These are phyloP conservation scores for Vanderwaltozyma verrucispora DNA, from an alignment of 805 yeast species.

Conservation along the genomic window DNA sequence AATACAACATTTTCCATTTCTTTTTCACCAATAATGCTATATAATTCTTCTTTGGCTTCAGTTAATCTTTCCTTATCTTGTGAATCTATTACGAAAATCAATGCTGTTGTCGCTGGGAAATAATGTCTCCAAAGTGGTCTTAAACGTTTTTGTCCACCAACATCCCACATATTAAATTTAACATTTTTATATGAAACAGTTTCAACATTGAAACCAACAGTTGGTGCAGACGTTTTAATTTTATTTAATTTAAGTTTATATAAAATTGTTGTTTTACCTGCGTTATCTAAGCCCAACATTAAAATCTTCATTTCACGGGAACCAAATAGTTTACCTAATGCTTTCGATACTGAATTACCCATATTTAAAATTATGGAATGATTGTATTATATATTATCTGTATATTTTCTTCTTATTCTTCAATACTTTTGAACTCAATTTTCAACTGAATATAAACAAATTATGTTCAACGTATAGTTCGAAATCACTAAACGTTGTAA, in stretches of 20 bases:
- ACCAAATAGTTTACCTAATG: conserved; percentile 39
- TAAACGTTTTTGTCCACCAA: conserved; percentile 91
- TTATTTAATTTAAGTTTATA: conserved; percentile 75
- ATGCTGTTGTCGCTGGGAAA: conserved; percentile 85
- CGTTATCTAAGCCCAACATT: conserved; percentile 88
- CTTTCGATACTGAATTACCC: conserved; percentile 28
- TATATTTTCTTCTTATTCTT: too few species aligned
- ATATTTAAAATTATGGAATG: too few species aligned
- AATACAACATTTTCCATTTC: conserved; percentile 73
- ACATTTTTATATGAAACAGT: conserved; percentile 74
- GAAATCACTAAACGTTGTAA: too few species aligned
- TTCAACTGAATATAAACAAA: too few species aligned
- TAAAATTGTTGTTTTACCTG: conserved; percentile 83
- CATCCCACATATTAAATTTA: conserved; percentile 86
- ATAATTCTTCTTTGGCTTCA: conserved; percentile 69
- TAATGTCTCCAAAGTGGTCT: conserved; percentile 94
- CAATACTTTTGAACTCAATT: too few species aligned
- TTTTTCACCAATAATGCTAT: conserved; percentile 68
- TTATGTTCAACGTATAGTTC: too few species aligned
- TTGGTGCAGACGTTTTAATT: conserved; percentile 73
- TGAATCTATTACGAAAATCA: conserved; percentile 83
- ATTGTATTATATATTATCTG: too few species aligned
- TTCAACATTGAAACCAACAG: conserved; percentile 90
- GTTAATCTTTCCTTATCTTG: conserved; percentile 62
- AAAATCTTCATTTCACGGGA: conserved; percentile 55